Evolutionary conservation across 768 basidiomycete species (phyloP), one percentile per base, ranked within the genome.

Genomic region (Tephrocybe sp.): DNA sequence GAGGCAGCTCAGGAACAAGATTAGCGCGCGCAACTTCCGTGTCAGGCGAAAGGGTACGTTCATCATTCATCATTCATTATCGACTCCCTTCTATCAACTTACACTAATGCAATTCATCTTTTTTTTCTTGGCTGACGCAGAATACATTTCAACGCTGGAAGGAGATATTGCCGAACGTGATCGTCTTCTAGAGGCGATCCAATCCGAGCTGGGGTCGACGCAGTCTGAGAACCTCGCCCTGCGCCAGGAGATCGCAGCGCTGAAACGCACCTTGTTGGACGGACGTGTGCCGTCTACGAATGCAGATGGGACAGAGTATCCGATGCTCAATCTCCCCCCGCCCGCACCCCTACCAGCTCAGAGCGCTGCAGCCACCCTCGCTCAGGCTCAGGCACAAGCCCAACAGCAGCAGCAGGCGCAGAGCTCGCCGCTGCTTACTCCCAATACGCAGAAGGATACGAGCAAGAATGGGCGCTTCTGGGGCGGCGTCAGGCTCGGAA

Each of bases 1-100:
- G 70, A 74, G 97, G 8, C 96, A 98, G 67, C 73, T 98, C 38
- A 68, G 96, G 45, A 99, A 99, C 74, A 99, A 99, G 84, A 93
- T 98, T 60, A 88, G 85, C 57, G 96, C 96, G 0, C 74, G 95
- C 48, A 97, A 96, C 65, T 98, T 98, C 71, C 79, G 96, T n/a
- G 90, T 93, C 23, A 74, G 96, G 33, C 77, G 94, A 67, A 98
- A 98, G 75, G 95, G 92, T 89, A 23, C 41, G 69, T 64, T 45
- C 35, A 40, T 51, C 51, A 48, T 45, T 52, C 47, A 45, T 52
- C 47, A 45, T 56, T 48, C 45, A n/a, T 53, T 51, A 55, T 19
- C 3, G 46, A 22, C 40, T 40, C 49, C 43, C 11, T n/a, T n/a
- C n/a, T n/a, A n/a, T n/a, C n/a, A n/a, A n/a, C n/a, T n/a, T n/a